A percentile compares a stretch with the other conserved stretches of the same genome.
phyloP scores from a whole-genome alignment of 2,329 filamentous ascomycete species.

The Colletotrichum orchidophilum region DNA sequence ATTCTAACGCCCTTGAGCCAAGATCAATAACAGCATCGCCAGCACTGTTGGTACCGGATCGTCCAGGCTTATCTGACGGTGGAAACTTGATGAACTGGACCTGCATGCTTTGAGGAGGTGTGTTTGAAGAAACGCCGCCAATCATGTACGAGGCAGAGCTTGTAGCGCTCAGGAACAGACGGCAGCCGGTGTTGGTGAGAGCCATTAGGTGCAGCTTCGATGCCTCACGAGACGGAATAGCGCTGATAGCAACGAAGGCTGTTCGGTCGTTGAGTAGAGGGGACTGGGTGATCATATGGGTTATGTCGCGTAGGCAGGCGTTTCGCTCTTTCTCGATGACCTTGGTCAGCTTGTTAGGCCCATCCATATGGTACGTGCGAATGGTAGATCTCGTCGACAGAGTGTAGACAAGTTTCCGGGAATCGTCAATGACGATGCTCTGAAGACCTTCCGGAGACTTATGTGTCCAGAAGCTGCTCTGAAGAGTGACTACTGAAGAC shows the following conservation, averaged over 20 bases:
- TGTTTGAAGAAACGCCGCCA: conserved; percentile 66
- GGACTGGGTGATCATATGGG: conserved; percentile 83
- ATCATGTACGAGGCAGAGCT: conserved; percentile 76
- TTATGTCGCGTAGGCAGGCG: conserved; percentile 75
- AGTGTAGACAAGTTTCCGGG: conserved; percentile 87
- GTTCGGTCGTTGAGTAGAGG: conserved; percentile 75
- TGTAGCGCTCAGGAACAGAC: conserved; percentile 91
- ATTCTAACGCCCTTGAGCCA: conserved; percentile 58
- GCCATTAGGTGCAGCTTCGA: conserved; percentile 89
- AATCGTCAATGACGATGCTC: conserved; percentile 89
- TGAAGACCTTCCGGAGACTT: conserved; percentile 71
- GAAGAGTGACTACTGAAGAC: conserved; percentile 67
- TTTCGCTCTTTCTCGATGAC: conserved; percentile 73
- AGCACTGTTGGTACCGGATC: conserved; percentile 37
- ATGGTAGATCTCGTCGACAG: conserved; percentile 90
- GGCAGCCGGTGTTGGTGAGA: conserved; percentile 87
- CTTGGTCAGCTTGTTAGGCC: conserved; percentile 66
- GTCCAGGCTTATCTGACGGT: conserved; percentile 59
- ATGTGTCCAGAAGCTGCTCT: conserved; percentile 60
- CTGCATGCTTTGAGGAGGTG: conserved; percentile 95
- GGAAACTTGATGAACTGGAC: conserved; percentile 97
- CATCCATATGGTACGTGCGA: conserved; percentile 87
- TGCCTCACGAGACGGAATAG: conserved; percentile 82
- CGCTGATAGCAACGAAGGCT: conserved; percentile 83
- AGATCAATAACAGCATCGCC: conserved; percentile 55